These are phyloP conservation scores for Dioszegia hungarica DNA, from an alignment of 768 basidiomycete genomes.

Conservation along the genomic window DNA sequence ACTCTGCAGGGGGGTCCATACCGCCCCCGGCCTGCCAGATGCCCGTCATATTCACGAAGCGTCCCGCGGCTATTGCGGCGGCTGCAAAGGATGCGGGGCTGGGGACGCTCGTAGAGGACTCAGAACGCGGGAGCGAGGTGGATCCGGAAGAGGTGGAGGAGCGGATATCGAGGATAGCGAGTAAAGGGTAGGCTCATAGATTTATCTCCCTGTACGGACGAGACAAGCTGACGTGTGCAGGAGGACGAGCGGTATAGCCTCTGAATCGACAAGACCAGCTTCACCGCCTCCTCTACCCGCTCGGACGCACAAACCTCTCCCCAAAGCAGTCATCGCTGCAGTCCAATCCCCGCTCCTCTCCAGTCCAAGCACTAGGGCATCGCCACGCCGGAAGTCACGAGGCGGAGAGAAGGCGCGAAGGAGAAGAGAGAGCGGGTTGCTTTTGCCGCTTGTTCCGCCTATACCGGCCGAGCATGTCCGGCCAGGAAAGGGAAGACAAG, in stretches of 20 bases:
- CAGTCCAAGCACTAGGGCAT: background rate
- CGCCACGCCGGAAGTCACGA: background rate
- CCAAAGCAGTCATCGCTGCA: background rate
- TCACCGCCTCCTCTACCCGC: background rate
- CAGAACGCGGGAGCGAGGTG: conserved; percentile 15
- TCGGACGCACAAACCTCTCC: background rate
- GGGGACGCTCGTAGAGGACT: conserved; percentile 14
- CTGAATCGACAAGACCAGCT: background rate
- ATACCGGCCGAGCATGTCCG: background rate
- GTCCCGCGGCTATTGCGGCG: background rate
- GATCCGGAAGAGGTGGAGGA: conserved; percentile 1
- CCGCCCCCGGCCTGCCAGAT: background rate
- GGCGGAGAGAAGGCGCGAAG: background rate
- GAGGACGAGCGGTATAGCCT: background rate
- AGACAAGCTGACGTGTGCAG: background rate
- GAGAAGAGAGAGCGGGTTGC: conserved; percentile 13
- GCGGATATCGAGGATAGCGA: background rate
- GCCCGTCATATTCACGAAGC: background rate
- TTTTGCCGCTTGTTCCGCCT: background rate
- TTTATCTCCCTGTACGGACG: background rate
- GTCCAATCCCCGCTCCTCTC: background rate
- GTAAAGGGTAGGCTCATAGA: conserved; percentile 5
- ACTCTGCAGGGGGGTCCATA: background rate
- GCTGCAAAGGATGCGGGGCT: background rate
- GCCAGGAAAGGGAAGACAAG: background rate